Percentiles rank a stretch among this genome's conserved stretches.
These are phyloP conservation scores for Bipolaris zeicola DNA, from an alignment of 2,329 filamentous ascomycete species.

Conservation along the genomic window DNA sequence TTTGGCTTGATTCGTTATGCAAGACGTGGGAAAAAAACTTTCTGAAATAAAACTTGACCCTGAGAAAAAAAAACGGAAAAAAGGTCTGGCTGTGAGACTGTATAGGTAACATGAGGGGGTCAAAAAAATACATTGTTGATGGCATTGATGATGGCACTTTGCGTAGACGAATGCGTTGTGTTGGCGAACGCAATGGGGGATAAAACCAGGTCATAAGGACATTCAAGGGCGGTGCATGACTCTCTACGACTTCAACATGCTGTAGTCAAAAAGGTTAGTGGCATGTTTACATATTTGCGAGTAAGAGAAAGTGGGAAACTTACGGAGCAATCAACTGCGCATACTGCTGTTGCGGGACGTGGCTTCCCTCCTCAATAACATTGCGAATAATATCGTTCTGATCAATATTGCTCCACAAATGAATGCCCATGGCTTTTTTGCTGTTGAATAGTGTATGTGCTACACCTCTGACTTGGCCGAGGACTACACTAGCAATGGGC, in stretches of 20 bases:
- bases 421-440: constrained; percentile 50
- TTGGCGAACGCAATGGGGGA: background rate
- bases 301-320: constrained; percentile 14
- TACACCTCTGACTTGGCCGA: constrained; percentile 75
- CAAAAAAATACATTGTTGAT: too few relatives aligned
- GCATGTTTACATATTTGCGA: background rate
- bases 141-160: too few relatives aligned
- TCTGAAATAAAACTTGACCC: too few relatives aligned
- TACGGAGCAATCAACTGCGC: constrained; percentile 45
- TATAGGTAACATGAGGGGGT: background rate
- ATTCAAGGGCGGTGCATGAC: background rate
- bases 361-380: constrained; percentile 42
- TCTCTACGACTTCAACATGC: constrained; percentile 41
- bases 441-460: constrained; percentile 71
- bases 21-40: too few relatives aligned
- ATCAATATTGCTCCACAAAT: constrained; percentile 46
- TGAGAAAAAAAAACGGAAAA: background rate
- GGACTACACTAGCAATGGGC: constrained; percentile 72
- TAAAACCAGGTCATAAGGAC: background rate
- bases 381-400: constrained; percentile 42
- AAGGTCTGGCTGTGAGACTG: background rate
- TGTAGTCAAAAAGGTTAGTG: constrained; percentile 9
- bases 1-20: too few relatives aligned
- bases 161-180: too few relatives aligned
- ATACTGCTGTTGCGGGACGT: constrained; percentile 43